Percentiles rank a stretch among this genome's conserved stretches.
phyloP scores from a whole-genome alignment of 371 early-diverging fungal genomes.

The Umbelopsis sp. region DNA sequence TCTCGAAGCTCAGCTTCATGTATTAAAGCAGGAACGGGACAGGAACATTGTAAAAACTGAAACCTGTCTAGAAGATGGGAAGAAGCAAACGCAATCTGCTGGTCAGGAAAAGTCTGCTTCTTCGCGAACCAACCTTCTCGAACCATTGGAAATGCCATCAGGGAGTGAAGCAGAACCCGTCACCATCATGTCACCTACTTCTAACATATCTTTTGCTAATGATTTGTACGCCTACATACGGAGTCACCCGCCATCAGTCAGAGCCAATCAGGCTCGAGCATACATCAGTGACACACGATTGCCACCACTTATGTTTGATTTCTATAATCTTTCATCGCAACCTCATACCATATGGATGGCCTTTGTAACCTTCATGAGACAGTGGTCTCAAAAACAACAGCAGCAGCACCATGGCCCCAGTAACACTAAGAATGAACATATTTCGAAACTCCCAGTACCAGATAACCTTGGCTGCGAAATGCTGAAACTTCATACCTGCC shows the following conservation, averaged over 20 bases:
- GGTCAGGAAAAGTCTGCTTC: slow-evolving; percentile 17
- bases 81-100: slow-evolving; percentile 23
- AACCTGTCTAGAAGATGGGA: slow-evolving; percentile 20
- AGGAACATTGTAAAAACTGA: slow-evolving; percentile 4
- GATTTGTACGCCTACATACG: slow-evolving; percentile 29
- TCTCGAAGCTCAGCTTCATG: slow-evolving; percentile 7
- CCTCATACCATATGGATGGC: slow-evolving; percentile 31
- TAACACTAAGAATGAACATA: slow-evolving; percentile 15
- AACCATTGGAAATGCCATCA: background rate
- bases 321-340: slow-evolving; percentile 36
- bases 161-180: background rate
- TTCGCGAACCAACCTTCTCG: background rate
- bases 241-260: slow-evolving; percentile 19
- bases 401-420: background rate
- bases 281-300: slow-evolving; percentile 26
- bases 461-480: slow-evolving; percentile 24
- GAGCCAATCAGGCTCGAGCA: slow-evolving; percentile 20
- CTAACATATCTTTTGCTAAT: slow-evolving; percentile 27
- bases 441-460: background rate
- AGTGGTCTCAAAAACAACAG: background rate
- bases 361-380: slow-evolving; percentile 23
- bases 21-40: slow-evolving; percentile 7
- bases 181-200: background rate
- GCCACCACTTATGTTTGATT: slow-evolving; percentile 40
- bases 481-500: slow-evolving; percentile 23